These are phyloP conservation scores for Yueomyces sp. DNA, from an alignment of 805 yeast species.

Conservation along the genomic window DNA sequence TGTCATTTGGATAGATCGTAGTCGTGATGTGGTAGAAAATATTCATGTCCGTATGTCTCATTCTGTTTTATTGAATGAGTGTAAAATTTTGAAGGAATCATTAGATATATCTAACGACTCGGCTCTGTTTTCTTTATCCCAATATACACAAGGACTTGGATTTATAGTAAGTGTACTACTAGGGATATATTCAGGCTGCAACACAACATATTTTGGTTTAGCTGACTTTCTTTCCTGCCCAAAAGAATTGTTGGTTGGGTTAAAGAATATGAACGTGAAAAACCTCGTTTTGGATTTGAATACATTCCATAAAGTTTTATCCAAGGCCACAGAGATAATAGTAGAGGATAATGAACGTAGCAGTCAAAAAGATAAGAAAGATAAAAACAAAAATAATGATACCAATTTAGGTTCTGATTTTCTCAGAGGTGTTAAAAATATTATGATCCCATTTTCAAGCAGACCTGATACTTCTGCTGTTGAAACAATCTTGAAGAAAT, in stretches of 20 bases:
- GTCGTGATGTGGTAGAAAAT: conserved; percentile 12
- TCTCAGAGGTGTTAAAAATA: conserved; percentile 54
- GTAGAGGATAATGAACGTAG: background rate
- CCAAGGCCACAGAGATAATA: conserved; percentile 40
- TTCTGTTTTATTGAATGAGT: conserved; percentile 53
- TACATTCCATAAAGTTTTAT: conserved; percentile 65
- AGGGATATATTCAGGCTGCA: conserved; percentile 78
- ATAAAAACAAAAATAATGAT: conserved; percentile 5
- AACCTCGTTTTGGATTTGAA: conserved; percentile 78
- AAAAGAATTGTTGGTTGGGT: conserved; percentile 48
- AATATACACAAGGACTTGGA: conserved; percentile 77
- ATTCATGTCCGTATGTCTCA: conserved; percentile 34
- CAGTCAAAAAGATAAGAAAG: background rate
- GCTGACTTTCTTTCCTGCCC: conserved; percentile 69
- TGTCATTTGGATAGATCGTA: conserved; percentile 20
- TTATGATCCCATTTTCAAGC: conserved; percentile 69
- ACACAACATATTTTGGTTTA: conserved; percentile 72
- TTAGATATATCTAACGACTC: conserved; percentile 63
- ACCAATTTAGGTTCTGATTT: conserved; percentile 12
- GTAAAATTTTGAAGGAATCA: conserved; percentile 85
- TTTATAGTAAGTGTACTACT: conserved; percentile 72
- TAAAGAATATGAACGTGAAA: conserved; percentile 68
- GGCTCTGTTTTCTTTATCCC: conserved; percentile 74
- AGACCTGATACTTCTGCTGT: conserved; percentile 57
- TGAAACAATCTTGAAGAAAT: conserved; percentile 43